Evolutionary conservation across 2,329 filamentous ascomycete species (phyloP).

Genomic region (Xylariaceae sp.): DNA sequence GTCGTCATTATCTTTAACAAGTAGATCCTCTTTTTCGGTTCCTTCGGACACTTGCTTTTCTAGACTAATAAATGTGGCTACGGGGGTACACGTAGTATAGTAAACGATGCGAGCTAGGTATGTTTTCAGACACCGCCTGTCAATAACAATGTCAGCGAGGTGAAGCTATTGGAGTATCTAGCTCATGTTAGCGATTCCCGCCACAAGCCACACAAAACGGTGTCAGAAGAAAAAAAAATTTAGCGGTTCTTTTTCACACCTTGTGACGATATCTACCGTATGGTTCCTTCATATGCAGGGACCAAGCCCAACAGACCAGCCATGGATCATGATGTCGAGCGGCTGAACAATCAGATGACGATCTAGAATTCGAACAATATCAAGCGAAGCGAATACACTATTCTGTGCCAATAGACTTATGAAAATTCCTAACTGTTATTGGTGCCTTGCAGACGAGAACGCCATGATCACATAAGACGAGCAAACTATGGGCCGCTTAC

Average conservation of each 20-base stretch:
- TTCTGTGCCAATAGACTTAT: background rate
- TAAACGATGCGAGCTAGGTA: background rate
- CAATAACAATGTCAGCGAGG: slow-evolving; percentile 4
- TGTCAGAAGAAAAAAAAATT: background rate
- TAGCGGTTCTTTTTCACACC: background rate
- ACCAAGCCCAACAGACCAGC: slow-evolving; percentile 13
- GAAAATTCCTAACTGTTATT: slow-evolving; percentile 10
- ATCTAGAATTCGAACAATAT: slow-evolving; percentile 8
- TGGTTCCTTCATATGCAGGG: slow-evolving; percentile 19
- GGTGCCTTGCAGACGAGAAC: slow-evolving; percentile 24
- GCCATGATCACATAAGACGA: slow-evolving; percentile 7
- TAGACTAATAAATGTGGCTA: too few relatives aligned
- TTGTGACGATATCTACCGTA: slow-evolving; percentile 2
- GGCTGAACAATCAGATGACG: slow-evolving; percentile 14
- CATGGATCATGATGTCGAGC: background rate
- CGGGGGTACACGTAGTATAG: too few relatives aligned
- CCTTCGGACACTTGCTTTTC: background rate
- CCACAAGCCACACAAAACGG: slow-evolving; percentile 24
- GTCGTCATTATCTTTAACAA: background rate
- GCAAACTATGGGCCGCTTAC: slow-evolving; percentile 7
- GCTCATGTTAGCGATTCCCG: slow-evolving; percentile 3
- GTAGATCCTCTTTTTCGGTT: slow-evolving; percentile 4
- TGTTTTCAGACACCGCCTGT: background rate
- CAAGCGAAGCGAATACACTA: background rate
- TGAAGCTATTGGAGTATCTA: background rate